Percentiles rank a stretch among this genome's conserved stretches.
Evolutionary conservation across 1,284 basidiomycete genomes (phyloP).

Genomic region (Boletus austroedulis): DNA sequence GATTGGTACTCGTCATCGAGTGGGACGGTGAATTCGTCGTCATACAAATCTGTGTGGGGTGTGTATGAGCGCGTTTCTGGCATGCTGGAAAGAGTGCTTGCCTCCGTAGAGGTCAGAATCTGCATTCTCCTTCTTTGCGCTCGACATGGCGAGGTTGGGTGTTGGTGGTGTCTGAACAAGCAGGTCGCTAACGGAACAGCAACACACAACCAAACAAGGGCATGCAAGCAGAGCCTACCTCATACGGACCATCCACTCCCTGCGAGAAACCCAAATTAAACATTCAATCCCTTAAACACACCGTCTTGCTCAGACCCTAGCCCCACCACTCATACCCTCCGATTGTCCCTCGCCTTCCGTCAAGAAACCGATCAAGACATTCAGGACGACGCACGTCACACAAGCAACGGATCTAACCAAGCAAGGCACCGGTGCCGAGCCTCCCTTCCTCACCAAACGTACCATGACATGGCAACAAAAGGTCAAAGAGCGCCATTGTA

Average conservation of each 20-base stretch:
- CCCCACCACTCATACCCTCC: conserved; percentile 21
- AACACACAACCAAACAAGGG: conserved; percentile 29
- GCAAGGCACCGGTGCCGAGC: conserved; percentile 38
- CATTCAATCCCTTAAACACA: too few relatives aligned
- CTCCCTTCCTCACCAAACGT: conserved; percentile 39
- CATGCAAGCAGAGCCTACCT: not conserved
- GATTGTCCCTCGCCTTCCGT: conserved; percentile 14
- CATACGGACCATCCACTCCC: too few relatives aligned
- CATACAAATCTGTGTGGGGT: conserved; percentile 39
- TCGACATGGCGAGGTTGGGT: conserved; percentile 18
- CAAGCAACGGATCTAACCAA: conserved; percentile 42
- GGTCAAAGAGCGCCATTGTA: conserved; percentile 36
- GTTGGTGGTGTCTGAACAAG: conserved; percentile 9
- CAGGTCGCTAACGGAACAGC: not conserved
- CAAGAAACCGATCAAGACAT: conserved; percentile 39
- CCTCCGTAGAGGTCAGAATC: conserved; percentile 43
- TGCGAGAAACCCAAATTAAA: conserved; percentile 25
- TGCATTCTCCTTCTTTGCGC: conserved; percentile 29
- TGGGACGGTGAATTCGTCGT: conserved; percentile 40
- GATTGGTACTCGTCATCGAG: conserved; percentile 36
- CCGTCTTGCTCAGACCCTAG: conserved; percentile 30
- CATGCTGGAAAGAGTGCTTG: conserved; percentile 7
- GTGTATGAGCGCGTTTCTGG: conserved; percentile 4
- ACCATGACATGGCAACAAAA: conserved; percentile 40
- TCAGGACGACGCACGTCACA: conserved; percentile 44